These are phyloP conservation scores for Rasamsonia emersonii DNA, from an alignment of 2,329 filamentous ascomycete genomes.

Conservation along the genomic window DNA sequence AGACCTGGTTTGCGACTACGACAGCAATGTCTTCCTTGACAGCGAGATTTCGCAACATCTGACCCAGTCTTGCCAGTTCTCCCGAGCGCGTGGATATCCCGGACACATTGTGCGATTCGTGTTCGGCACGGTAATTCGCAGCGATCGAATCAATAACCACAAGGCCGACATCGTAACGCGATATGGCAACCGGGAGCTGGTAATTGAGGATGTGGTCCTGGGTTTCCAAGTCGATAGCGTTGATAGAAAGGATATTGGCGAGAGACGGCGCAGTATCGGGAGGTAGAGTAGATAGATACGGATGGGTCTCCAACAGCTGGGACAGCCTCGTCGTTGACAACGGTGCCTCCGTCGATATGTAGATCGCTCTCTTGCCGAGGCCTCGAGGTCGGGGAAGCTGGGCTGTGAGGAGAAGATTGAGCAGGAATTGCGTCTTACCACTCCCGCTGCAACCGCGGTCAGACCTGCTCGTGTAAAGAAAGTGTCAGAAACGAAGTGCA, in stretches of 20 bases:
- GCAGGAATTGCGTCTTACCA: slow-evolving; percentile 90
- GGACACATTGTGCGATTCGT: slow-evolving; percentile 28
- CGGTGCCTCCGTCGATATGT: slow-evolving; percentile 86
- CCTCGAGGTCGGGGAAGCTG: slow-evolving; percentile 71
- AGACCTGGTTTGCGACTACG: slow-evolving; percentile 91
- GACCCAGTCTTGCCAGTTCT: slow-evolving; percentile 67
- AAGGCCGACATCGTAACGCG: slow-evolving; percentile 67
- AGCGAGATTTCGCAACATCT: slow-evolving; percentile 67
- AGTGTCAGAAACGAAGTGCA: slow-evolving; percentile 10
- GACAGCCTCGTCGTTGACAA: slow-evolving; percentile 72
- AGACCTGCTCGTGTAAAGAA: slow-evolving; percentile 4
- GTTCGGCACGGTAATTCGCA: slow-evolving; percentile 91
- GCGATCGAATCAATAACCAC: slow-evolving; percentile 86
- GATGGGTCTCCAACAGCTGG: slow-evolving; percentile 66
- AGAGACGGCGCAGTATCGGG: slow-evolving; percentile 51
- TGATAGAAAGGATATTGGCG: slow-evolving; percentile 68
- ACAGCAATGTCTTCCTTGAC: slow-evolving; percentile 67
- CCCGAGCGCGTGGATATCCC: slow-evolving; percentile 65
- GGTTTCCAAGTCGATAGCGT: slow-evolving; percentile 80
- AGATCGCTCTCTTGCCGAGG: slow-evolving; percentile 66
- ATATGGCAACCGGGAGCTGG: slow-evolving; percentile 79
- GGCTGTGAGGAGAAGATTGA: slow-evolving; percentile 72
- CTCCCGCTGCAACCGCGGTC: slow-evolving; percentile 52
- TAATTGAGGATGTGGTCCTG: slow-evolving; percentile 93
- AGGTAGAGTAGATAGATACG: slow-evolving; percentile 44